Base-by-base conservation (phyloP, 768 basidiomycete species). In the Pleurotus djamor region DNA sequence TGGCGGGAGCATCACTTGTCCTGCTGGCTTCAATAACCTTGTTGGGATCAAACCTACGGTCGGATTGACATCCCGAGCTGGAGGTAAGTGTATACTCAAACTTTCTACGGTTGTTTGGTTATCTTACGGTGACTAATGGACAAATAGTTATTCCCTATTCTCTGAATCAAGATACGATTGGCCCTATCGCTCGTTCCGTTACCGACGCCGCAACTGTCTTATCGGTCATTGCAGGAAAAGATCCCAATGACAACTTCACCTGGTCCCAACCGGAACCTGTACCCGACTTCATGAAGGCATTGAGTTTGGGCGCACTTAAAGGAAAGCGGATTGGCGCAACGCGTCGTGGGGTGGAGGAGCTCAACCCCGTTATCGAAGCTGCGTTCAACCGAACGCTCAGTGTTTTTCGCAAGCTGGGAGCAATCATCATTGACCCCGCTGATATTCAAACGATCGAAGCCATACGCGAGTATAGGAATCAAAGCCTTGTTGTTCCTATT, bases 401-500 rank as follows among this genome's bases (percentile, higher is more conserved):
- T 13, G 72, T 72, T 0, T 68, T 83, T 9, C 65, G 69, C 36
- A 60, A 61, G 2, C 70, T 83, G 2, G 82, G 82, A 1, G 81
- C 81, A 0, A 77, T 79, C 1, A 73, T 89, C 4, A 74, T 88
- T 6, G 87, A 89, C 65, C 84, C 86, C 0, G 83, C 85, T 1
- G 83, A 88, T 60, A 69, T 89, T 12, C 80, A 84, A 0, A 80
- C 81, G 32, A 82, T 80, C 2, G 74, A 78, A 0, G 84, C 83
- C 55, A 76, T 84, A 0, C 92, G 92, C 4, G 81, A 96, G 0
- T 86, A 90, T 0, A 79, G 72, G 0, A 73, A 82, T 34, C 85
- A 86, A 68, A 86, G 97, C 61, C 80, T 98, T 49, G 96, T 98
- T 73, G 96, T 96, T 0, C 96, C 98, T 67, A 71, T 74, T 0